These are phyloP conservation scores for Ceratocystis smalleyi DNA, from an alignment of 2,329 filamentous ascomycete species.

Conservation along the genomic window DNA sequence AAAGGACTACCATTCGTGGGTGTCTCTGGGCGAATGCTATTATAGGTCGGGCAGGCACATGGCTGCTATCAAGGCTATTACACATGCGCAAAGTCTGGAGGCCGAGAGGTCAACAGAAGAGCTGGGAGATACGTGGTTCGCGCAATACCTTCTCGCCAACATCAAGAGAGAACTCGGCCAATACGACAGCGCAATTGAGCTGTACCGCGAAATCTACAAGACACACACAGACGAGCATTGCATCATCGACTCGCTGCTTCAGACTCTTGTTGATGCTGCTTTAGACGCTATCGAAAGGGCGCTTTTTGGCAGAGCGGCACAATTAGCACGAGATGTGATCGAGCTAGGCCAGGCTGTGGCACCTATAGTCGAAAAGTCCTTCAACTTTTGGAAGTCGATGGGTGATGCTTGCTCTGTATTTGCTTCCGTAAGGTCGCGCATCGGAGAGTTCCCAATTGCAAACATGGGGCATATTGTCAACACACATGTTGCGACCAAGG, in stretches of 20 bases:
- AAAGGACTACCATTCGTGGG: slow-evolving; percentile 85
- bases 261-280: slow-evolving; percentile 72
- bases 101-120: slow-evolving; percentile 31
- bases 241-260: slow-evolving; percentile 71
- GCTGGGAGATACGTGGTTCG: slow-evolving; percentile 71
- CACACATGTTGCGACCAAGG: slow-evolving; percentile 32
- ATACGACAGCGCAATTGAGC: slow-evolving; percentile 62
- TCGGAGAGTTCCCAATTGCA: slow-evolving; percentile 48
- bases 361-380: slow-evolving; percentile 48
- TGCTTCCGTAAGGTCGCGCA: slow-evolving; percentile 50
- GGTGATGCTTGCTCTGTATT: slow-evolving; percentile 81
- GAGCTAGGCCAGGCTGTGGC: slow-evolving; percentile 48
- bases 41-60: slow-evolving; percentile 86
- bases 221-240: slow-evolving; percentile 62
- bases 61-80: slow-evolving; percentile 81
- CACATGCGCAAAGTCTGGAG: slow-evolving; percentile 67
- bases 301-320: slow-evolving; percentile 66
- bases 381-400: slow-evolving; percentile 90
- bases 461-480: slow-evolving; percentile 44
- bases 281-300: slow-evolving; percentile 65
- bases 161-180: slow-evolving; percentile 86
- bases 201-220: slow-evolving; percentile 59
- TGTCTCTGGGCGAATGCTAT: slow-evolving; percentile 94
- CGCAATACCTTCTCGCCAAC: slow-evolving; percentile 91
- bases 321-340: slow-evolving; percentile 55